A percentile compares a stretch with the other conserved stretches of the same genome.
Evolutionary conservation across 441 rosid genomes (phyloP).

Genomic region (Gossypium davidsonii): DNA sequence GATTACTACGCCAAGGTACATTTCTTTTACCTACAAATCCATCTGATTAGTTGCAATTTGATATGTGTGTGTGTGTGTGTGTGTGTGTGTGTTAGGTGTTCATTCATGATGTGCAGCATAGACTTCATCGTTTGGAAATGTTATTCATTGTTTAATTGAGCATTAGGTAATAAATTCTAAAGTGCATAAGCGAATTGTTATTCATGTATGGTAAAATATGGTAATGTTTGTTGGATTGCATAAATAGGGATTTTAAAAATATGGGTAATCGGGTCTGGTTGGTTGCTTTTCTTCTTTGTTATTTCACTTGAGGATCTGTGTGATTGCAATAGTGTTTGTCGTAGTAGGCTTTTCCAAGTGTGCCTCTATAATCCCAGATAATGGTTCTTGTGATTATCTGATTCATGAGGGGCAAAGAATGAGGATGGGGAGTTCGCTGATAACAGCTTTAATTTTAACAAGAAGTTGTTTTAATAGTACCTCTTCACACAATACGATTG

Average conservation of each 20-base stretch:
- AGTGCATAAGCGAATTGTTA: background rate
- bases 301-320: background rate
- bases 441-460: constrained; percentile 12
- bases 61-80: background rate
- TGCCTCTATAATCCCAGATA: constrained; percentile 29
- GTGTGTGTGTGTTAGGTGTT: background rate
- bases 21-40: background rate
- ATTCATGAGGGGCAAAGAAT: constrained; percentile 35
- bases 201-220: background rate
- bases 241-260: background rate
- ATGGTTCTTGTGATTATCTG: constrained; percentile 26
- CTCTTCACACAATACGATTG: constrained; percentile 11
- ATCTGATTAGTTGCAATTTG: background rate
- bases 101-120: background rate
- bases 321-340: background rate
- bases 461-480: constrained; percentile 26
- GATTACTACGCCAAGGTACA: constrained; percentile 73
- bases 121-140: background rate
- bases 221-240: background rate
- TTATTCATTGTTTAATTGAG: background rate
- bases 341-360: background rate
- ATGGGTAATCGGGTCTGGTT: background rate
- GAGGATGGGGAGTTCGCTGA: constrained; percentile 27
- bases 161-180: background rate
- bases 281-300: background rate